Conservation (phyloP, 225 moss, liverwort and hornwort genomes). For the Pleurozium schreberi region DNA sequence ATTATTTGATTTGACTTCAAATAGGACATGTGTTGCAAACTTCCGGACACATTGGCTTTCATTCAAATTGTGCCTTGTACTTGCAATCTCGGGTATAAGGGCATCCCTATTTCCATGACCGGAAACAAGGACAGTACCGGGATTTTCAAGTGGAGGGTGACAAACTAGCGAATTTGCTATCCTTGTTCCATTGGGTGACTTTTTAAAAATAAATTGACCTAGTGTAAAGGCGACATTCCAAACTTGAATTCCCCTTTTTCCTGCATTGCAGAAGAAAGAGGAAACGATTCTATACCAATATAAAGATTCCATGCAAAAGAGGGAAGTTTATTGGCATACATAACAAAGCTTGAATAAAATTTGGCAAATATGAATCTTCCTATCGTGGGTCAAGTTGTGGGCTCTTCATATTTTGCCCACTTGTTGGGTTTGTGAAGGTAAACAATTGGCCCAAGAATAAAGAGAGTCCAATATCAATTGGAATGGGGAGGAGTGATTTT, state of each 20-base stretch:
- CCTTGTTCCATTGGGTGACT: fast-evolving
- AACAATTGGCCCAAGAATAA: fast-evolving
- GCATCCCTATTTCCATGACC: not conserved
- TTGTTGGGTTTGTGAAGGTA: fast-evolving
- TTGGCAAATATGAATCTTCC: not conserved
- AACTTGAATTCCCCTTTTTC: not conserved
- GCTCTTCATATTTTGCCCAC: not conserved
- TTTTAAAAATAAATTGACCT: no score
- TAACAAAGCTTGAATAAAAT: not conserved
- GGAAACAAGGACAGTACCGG: not conserved
- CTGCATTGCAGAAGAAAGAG: fast-evolving
- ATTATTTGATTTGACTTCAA: not conserved
- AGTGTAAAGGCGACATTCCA: fast-evolving
- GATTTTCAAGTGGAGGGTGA: not conserved
- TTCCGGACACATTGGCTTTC: not conserved
- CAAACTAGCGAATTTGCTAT: no score
- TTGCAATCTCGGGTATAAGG: not conserved
- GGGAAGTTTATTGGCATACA: fast-evolving
- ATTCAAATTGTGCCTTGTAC: not conserved
- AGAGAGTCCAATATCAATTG: not conserved
- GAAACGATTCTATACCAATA: not conserved
- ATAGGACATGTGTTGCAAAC: not conserved
- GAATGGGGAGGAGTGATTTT: not conserved
- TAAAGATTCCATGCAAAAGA: not conserved
- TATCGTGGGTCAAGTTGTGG: fast-evolving